Percentiles rank a stretch among this genome's conserved stretches.
Evolutionary conservation across 352 stramenopile genomes (phyloP).

Genomic region (Phytopythium mirpurense): DNA sequence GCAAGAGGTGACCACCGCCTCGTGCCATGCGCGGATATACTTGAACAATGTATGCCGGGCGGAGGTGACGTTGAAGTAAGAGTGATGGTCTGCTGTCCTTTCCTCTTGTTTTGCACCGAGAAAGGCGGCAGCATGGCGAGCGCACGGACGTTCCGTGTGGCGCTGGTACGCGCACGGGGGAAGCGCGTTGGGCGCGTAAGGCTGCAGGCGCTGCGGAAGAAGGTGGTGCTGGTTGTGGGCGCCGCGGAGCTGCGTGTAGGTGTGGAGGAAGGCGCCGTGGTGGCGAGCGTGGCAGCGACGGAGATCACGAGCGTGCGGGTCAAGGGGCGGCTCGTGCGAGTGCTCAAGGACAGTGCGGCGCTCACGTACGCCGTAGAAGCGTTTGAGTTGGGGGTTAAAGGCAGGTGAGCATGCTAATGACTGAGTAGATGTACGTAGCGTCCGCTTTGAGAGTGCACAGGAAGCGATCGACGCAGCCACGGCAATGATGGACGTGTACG

Average conservation of each 20-base stretch:
- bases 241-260: neutral
- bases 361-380: neutral
- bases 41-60: neutral
- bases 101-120: neutral
- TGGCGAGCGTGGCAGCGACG: neutral
- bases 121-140: too few relatives aligned
- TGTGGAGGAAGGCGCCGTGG: neutral
- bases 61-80: neutral
- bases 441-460: neutral
- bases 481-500: neutral
- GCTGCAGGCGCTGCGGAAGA: neutral
- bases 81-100: neutral
- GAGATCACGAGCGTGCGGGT: neutral
- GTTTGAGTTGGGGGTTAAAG: too few relatives aligned
- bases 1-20: too few relatives aligned
- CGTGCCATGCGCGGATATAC: neutral
- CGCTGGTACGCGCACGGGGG: neutral
- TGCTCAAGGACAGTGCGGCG: neutral
- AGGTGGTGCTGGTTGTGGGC: neutral
- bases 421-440: neutral
- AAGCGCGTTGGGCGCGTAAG: neutral
- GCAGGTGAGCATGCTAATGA: too few relatives aligned
- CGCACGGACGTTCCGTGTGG: neutral
- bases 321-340: constrained; percentile 1
- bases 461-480: constrained; percentile 2